Base-by-base conservation (phyloP, 1,284 basidiomycete genomes). In the Coriolopsis trogii region DNA sequence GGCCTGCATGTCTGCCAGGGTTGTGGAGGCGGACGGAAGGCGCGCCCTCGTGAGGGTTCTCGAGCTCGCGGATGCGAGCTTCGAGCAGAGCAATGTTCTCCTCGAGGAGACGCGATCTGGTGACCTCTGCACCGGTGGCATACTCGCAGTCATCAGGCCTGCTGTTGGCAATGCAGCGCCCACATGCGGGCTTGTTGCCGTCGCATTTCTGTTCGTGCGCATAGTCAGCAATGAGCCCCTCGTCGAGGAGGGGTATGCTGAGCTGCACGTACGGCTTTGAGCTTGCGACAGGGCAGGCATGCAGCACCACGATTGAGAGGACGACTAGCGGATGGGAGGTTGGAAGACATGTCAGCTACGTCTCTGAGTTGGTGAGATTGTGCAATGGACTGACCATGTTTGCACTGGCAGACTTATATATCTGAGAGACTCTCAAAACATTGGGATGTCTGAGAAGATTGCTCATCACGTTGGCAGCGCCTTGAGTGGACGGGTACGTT, bases 81-180 rank as follows among this genome's bases (percentile, higher is more conserved):
- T 68, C 66, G 9, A 69, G 61, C 2, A 63, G 54, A 2, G 66
- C 57, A 28, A 69, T 66, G 34, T 67, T 63, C 49, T 69, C 64
- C 41, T 69, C 66, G 24, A 69, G 61, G 13, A 66, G 50, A 31
- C 66, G 66, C 3, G 64, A 62, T 5, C 58, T 37, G 3, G 66
- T 66, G 3, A 60, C 51, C 13, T 65, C 64, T 46, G 62, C 61
- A 1, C 60, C 59, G 15, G 64, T 63, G 15, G 64, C 61, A 31
- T 69, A 69, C 20, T 67, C 64, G 56, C 67, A 69, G 36, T 68
- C 67, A 15, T 65, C 63, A 13, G 56, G 52, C 26, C 60, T 53
- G 41, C 52, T 53, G 40, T 63, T 62, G 20, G 56, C 53, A 0
- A 60, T 20, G 51, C 67, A 69, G 38, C 62, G 66, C n/a, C 60